Evolutionary conservation across 192 early-diverging fungal genomes (phyloP).

Genomic region (Coemansia aciculifera): DNA sequence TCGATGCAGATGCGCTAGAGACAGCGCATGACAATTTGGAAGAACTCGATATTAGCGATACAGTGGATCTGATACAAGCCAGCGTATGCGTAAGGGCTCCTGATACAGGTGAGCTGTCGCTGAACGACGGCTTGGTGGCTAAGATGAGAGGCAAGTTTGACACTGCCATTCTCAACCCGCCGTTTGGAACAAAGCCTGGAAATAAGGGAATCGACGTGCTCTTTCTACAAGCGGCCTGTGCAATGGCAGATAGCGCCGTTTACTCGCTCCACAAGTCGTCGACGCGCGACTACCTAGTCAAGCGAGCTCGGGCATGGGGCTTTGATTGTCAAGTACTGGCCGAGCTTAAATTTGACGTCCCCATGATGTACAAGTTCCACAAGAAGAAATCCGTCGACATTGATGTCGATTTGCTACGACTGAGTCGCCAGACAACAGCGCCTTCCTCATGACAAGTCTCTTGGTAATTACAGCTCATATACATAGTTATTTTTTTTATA

Average conservation of each 20-base stretch:
- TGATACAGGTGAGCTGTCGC: slow-evolving; percentile 11
- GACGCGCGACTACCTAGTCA: slow-evolving; percentile 69
- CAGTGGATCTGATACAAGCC: slow-evolving; percentile 65
- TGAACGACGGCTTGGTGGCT: slow-evolving; percentile 33
- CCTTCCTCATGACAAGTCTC: not conserved
- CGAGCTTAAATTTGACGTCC: slow-evolving; percentile 74
- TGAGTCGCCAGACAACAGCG: slow-evolving; percentile 31
- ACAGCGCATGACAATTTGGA: slow-evolving; percentile 71
- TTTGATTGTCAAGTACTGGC: slow-evolving; percentile 72
- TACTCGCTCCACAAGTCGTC: slow-evolving; percentile 81
- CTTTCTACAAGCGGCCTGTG: slow-evolving; percentile 66
- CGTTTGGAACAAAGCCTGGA: slow-evolving; percentile 74
- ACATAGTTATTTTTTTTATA: not conserved
- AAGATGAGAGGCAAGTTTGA: slow-evolving; percentile 61
- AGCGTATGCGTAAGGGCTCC: slow-evolving; percentile 42
- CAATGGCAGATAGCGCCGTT: slow-evolving; percentile 63
- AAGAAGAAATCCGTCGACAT: slow-evolving; percentile 73
- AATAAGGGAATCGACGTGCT: slow-evolving; percentile 75
- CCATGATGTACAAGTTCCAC: slow-evolving; percentile 81
- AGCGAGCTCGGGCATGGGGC: slow-evolving; percentile 72
- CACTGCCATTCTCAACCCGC: slow-evolving; percentile 82
- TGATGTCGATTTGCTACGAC: slow-evolving; percentile 69
- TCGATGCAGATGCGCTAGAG: slow-evolving; percentile 69
- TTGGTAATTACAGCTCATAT: not conserved
- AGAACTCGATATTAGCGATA: slow-evolving; percentile 56